phyloP scores from a whole-genome alignment of 768 basidiomycete genomes.

The Hericium erinaceus region DNA sequence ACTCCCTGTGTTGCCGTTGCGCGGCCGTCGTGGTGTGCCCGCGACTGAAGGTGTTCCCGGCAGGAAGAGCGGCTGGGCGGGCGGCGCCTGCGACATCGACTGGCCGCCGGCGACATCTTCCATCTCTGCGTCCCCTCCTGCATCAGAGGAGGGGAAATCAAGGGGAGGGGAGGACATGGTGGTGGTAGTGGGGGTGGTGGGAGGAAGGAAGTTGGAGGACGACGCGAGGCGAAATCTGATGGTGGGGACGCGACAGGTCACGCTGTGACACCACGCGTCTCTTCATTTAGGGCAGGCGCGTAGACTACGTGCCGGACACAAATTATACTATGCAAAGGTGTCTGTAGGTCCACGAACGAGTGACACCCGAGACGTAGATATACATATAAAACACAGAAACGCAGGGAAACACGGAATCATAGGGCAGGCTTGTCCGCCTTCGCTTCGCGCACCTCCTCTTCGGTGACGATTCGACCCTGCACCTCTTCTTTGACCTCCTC shows the following conservation, averaged over 20 bases:
- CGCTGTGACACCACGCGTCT: conserved; percentile 10
- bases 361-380: background rate
- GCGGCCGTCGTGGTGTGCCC: conserved; percentile 6
- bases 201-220: background rate
- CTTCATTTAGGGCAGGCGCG: background rate
- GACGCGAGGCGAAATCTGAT: conserved; percentile 1
- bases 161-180: conserved; percentile 15
- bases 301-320: background rate
- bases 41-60: conserved; percentile 10
- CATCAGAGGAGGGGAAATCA: conserved; percentile 12
- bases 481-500: conserved; percentile 53
- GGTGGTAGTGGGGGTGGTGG: background rate
- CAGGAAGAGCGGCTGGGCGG: conserved; percentile 9
- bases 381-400: background rate
- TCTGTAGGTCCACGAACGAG: no score
- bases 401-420: background rate
- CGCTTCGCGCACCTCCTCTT: conserved; percentile 53
- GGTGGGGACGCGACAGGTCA: conserved; percentile 11
- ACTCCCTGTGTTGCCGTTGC: background rate
- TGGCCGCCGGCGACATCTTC: conserved; percentile 21
- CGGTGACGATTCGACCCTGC: conserved; percentile 49
- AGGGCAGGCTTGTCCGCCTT: conserved; percentile 23
- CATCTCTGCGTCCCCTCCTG: conserved; percentile 3
- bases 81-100: conserved; percentile 22
- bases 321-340: background rate